A percentile compares a stretch with the other conserved stretches of the same genome.
phyloP scores from a whole-genome alignment of 805 yeast species.

The Candida golubevii region DNA sequence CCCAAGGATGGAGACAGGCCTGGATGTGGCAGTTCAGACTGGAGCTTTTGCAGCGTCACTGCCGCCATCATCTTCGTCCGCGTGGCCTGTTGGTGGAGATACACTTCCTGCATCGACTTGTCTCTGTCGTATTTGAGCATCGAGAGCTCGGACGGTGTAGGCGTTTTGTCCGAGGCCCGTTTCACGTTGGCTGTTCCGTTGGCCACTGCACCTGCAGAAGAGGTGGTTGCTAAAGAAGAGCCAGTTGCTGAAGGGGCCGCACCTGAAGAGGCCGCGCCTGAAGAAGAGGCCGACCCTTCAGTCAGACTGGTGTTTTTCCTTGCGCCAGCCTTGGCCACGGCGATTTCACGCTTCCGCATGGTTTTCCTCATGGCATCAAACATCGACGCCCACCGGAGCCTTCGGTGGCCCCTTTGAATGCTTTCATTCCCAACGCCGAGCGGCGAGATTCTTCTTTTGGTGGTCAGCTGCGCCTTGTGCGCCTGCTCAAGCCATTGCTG shows the following conservation, averaged over 20 bases:
- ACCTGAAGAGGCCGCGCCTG: background rate
- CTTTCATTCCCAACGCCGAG: constrained; percentile 91
- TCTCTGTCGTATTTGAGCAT: constrained; percentile 82
- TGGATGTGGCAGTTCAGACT: constrained; percentile 1
- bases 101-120: constrained; percentile 74
- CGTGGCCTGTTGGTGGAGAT: constrained; percentile 45
- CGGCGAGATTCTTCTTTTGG: constrained; percentile 85
- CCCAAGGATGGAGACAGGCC: constrained; percentile 6
- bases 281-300: constrained; percentile 6
- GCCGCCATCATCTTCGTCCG: constrained; percentile 41
- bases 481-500: constrained; percentile 92
- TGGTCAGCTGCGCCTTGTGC: constrained; percentile 79
- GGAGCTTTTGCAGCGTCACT: constrained; percentile 31
- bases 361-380: constrained; percentile 91
- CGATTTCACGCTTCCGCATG: constrained; percentile 83
- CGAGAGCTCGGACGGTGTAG: constrained; percentile 80
- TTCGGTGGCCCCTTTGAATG: constrained; percentile 86
- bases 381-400: constrained; percentile 94
- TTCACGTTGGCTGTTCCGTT: constrained; percentile 12
- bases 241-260: constrained; percentile 1
- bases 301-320: constrained; percentile 15
- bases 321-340: constrained; percentile 32
- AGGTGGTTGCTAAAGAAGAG: constrained; percentile 1
- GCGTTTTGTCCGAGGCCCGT: constrained; percentile 44
- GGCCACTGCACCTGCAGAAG: background rate